phyloP scores from a whole-genome alignment of 192 early-diverging fungal species.

The Entomortierella lignicola region DNA sequence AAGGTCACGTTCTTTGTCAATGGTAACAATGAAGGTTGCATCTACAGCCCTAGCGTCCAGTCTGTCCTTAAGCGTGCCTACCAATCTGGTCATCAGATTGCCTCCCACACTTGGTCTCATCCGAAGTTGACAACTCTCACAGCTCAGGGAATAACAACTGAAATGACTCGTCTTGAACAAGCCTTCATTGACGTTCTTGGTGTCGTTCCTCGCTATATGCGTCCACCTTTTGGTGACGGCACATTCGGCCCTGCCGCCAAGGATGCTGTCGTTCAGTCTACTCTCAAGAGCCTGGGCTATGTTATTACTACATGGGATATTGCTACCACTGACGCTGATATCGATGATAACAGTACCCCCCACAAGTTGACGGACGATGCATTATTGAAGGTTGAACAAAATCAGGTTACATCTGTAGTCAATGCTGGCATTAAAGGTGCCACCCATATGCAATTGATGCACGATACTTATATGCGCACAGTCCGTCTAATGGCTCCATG shows the following conservation, averaged over 20 bases:
- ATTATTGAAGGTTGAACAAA: slow-evolving; percentile 21
- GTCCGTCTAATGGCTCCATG: slow-evolving; percentile 37
- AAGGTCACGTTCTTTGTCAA: slow-evolving; percentile 81
- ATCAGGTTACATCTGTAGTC: slow-evolving; percentile 28
- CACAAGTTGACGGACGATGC: slow-evolving; percentile 36
- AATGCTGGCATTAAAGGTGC: slow-evolving; percentile 15
- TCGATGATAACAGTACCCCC: slow-evolving; percentile 31
- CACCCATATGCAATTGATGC: slow-evolving; percentile 47
- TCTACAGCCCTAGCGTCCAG: slow-evolving; percentile 56
- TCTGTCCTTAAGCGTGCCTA: slow-evolving; percentile 60
- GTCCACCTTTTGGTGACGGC: slow-evolving; percentile 68
- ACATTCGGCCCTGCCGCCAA: slow-evolving; percentile 21
- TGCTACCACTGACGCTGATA: slow-evolving; percentile 41
- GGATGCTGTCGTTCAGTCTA: slow-evolving; percentile 23
- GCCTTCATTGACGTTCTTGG: slow-evolving; percentile 64
- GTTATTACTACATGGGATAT: slow-evolving; percentile 50
- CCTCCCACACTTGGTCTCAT: slow-evolving; percentile 70
- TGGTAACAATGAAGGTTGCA: slow-evolving; percentile 58
- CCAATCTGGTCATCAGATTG: slow-evolving; percentile 72
- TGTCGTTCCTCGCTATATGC: slow-evolving; percentile 65
- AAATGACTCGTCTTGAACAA: slow-evolving; percentile 62
- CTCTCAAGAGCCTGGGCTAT: slow-evolving; percentile 36
- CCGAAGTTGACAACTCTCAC: slow-evolving; percentile 54
- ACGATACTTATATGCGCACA: slow-evolving; percentile 46
- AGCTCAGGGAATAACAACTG: slow-evolving; percentile 52